Conservation (phyloP, 352 stramenopile genomes). For the Nothophytophthora sp. region DNA sequence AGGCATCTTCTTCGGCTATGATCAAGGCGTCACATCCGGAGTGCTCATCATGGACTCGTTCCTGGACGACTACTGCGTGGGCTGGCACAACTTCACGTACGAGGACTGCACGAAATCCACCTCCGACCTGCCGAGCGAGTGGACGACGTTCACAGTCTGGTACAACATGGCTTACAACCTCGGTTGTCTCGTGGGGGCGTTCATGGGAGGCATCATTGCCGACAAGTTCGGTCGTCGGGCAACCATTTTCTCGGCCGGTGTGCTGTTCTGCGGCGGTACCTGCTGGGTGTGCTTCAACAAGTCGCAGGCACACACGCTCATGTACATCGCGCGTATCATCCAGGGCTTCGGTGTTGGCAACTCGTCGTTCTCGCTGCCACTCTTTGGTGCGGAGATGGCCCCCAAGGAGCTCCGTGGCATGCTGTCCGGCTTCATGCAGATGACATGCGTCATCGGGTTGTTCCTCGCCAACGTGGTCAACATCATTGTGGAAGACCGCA, state of each 20-base stretch:
- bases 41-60: constrained; percentile 29
- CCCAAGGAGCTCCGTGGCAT: constrained; percentile 37
- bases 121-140: constrained; percentile 22
- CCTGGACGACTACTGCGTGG: constrained; percentile 35
- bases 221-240: constrained; percentile 31
- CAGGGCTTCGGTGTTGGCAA: constrained; percentile 40
- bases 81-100: constrained; percentile 37
- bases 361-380: constrained; percentile 31
- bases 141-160: constrained; percentile 33
- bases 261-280: constrained; percentile 33
- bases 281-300: constrained; percentile 30
- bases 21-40: constrained; percentile 22
- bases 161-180: constrained; percentile 43
- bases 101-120: constrained; percentile 16
- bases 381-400: constrained; percentile 39
- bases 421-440: constrained; percentile 42
- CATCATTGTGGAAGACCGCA: constrained; percentile 28
- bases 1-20: constrained; percentile 25
- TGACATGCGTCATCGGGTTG: constrained; percentile 32
- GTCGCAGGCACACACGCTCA: constrained; percentile 13
- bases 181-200: constrained; percentile 32
- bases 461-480: constrained; percentile 41
- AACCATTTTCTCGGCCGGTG: constrained; percentile 32
- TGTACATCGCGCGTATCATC: constrained; percentile 33
- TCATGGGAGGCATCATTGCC: constrained; percentile 28